These are phyloP conservation scores for Gloeophyllum trabeum DNA, from an alignment of 768 basidiomycete genomes.

Conservation along the genomic window DNA sequence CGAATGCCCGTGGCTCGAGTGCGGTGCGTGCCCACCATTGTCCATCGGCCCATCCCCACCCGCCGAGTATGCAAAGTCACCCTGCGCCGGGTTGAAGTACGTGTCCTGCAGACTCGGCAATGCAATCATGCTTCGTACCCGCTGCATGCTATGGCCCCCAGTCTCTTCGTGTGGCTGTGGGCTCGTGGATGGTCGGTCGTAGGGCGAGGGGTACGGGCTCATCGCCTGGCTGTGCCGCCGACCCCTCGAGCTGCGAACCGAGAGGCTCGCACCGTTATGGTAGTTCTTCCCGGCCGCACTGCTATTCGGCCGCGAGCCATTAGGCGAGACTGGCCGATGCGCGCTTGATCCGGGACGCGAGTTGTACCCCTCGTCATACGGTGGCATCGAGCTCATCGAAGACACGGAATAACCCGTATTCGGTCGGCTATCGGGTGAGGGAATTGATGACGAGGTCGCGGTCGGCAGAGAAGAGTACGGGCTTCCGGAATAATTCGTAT, in stretches of 20 bases:
- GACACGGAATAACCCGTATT: conserved; percentile 82
- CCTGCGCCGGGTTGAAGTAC: conserved; percentile 48
- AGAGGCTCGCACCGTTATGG: conserved; percentile 36
- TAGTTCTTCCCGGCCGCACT: conserved; percentile 51
- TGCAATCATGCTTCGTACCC: conserved; percentile 79
- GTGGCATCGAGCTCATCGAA: conserved; percentile 59
- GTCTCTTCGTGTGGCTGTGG: conserved; percentile 52
- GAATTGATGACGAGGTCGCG: conserved; percentile 53
- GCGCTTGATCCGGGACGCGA: conserved; percentile 68
- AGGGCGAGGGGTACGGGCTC: conserved; percentile 80
- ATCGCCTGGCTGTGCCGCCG: conserved; percentile 81
- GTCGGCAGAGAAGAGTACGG: conserved; percentile 64
- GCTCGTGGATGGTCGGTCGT: conserved; percentile 64
- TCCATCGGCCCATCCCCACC: conserved; percentile 6
- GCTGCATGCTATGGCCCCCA: conserved; percentile 43
- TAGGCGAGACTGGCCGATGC: conserved; percentile 52
- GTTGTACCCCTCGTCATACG: conserved; percentile 49
- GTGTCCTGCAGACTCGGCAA: conserved; percentile 64
- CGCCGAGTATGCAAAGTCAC: conserved; percentile 77
- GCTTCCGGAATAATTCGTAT: conserved; percentile 11
- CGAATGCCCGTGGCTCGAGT: background rate
- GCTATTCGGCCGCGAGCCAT: conserved; percentile 57
- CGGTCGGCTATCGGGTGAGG: conserved; percentile 80
- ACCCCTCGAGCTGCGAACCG: conserved; percentile 43
- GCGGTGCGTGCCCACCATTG: background rate